A percentile compares a stretch with the other conserved stretches of the same genome.
These are phyloP conservation scores for Clavispora vitiphila DNA, from an alignment of 805 yeast genomes.

Conservation along the genomic window DNA sequence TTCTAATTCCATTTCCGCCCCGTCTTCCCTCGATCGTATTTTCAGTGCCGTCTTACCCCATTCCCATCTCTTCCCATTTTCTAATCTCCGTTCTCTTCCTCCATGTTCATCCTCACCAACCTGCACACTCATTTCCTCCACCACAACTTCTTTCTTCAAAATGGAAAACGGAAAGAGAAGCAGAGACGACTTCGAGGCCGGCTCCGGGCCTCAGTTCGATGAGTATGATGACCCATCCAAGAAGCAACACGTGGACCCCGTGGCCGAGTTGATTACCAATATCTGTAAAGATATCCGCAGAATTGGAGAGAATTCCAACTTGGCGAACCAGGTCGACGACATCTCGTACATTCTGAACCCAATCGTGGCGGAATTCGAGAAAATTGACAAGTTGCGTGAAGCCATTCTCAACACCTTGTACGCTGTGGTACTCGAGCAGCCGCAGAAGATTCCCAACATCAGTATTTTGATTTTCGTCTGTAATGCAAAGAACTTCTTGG, in stretches of 20 bases:
- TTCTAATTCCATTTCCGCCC: too few species aligned
- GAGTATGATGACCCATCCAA: conserved; percentile 21
- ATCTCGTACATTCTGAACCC: conserved; percentile 66
- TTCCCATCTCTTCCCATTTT: neutral
- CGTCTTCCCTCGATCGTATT: too few species aligned
- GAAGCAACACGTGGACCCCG: conserved; percentile 37
- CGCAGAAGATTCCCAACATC: conserved; percentile 78
- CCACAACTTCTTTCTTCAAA: neutral
- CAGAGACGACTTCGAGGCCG: conserved; percentile 20
- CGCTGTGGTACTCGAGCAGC: conserved; percentile 79
- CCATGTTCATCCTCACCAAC: too few species aligned
- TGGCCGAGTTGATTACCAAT: conserved; percentile 35
- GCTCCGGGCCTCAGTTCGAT: conserved; percentile 6
- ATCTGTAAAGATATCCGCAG: conserved; percentile 42
- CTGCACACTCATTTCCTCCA: neutral
- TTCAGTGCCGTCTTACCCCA: too few species aligned
- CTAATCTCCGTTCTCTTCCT: too few species aligned
- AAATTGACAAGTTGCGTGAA: conserved; percentile 53
- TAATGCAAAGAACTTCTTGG: conserved; percentile 55
- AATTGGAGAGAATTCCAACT: conserved; percentile 39
- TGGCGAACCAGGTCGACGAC: conserved; percentile 39
- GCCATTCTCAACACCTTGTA: conserved; percentile 59
- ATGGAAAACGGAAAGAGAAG: conserved; percentile 17
- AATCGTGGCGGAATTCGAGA: conserved; percentile 59
- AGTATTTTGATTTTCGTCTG: conserved; percentile 63